Evolutionary conservation across 2,329 filamentous ascomycete genomes (phyloP), one percentile per base, ranked within the genome.

Genomic region (Venturia carpophila): DNA sequence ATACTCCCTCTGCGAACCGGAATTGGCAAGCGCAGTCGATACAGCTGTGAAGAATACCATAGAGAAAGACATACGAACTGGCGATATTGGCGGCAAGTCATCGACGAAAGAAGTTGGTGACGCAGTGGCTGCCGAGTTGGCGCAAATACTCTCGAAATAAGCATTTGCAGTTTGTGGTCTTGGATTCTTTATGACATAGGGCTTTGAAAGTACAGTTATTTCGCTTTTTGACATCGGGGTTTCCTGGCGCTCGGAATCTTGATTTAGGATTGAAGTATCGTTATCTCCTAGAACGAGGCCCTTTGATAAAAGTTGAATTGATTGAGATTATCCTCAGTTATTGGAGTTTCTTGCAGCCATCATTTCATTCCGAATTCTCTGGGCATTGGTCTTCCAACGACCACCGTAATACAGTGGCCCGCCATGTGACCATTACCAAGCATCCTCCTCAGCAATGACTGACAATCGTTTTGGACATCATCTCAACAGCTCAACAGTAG

Each of bases 71-170:
- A 77, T 92, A 60, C 82, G 86, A 68, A 97, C 93, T 19, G 88
- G 84, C 74, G 93, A 97, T 75, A 89, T 97, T 70, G 91, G 91
- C 60, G 93, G 94, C 66, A 84, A 77, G 64, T 82, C 87, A 13
- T 85, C 82, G 68, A 97, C 93, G 5, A 80, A 77, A 56, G 86
- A 94, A 72, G 88, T 91, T n/a, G 91, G 92, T 67, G 90, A 97
- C 76, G 90, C 90, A 1, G 82, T 97, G 68, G 87, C 87, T 1
- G 83, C 83, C 60, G 87, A 96, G 80, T 79, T 96, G 66, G 49
- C 60, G 9, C 42, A 63, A 21, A 63, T 66, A n/a, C 45, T 66
- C 4, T 43, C 37, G 3, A 61, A 61, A 19, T 61, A 61, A n/a
- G 49, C 21, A 27, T 27, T 45, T 45, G 13, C 42, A 19, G 13